phyloP scores from a whole-genome alignment of 345 rosid species.

The Gossypium bickii region DNA sequence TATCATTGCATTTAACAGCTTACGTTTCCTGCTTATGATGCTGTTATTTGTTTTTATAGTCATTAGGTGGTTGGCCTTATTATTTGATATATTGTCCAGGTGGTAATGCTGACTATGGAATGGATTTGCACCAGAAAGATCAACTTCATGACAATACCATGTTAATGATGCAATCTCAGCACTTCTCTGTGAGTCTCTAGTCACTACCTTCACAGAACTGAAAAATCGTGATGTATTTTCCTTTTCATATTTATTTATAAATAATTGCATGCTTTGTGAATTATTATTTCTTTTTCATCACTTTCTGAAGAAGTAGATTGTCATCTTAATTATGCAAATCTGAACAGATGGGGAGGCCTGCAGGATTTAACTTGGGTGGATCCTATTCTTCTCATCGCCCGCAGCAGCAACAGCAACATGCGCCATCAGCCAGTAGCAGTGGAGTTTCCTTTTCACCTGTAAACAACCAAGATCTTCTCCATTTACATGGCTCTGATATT shows the following conservation, averaged over 20 bases:
- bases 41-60: background rate
- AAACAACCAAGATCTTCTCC: slow-evolving; percentile 71
- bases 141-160: slow-evolving; percentile 88
- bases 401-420: slow-evolving; percentile 80
- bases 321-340: background rate
- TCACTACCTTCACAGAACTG: slow-evolving; percentile 7
- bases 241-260: background rate
- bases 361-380: slow-evolving; percentile 84
- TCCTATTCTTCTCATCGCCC: slow-evolving; percentile 84
- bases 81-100: slow-evolving; percentile 58
- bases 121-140: slow-evolving; percentile 96
- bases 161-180: slow-evolving; percentile 98
- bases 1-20: background rate
- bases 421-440: slow-evolving; percentile 67
- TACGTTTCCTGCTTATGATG: background rate
- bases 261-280: background rate
- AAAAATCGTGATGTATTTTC: slow-evolving; percentile 7
- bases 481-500: slow-evolving; percentile 67
- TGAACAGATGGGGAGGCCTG: slow-evolving; percentile 82
- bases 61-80: slow-evolving; percentile 24
- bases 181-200: slow-evolving; percentile 79
- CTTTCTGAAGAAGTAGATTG: background rate
- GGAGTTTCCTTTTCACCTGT: slow-evolving; percentile 57
- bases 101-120: slow-evolving; percentile 81
- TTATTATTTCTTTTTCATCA: background rate